Percentiles rank a stretch among this genome's conserved stretches.
These are phyloP conservation scores for Trichothecium sympodiale DNA, from an alignment of 2,329 filamentous ascomycete species.

Conservation along the genomic window DNA sequence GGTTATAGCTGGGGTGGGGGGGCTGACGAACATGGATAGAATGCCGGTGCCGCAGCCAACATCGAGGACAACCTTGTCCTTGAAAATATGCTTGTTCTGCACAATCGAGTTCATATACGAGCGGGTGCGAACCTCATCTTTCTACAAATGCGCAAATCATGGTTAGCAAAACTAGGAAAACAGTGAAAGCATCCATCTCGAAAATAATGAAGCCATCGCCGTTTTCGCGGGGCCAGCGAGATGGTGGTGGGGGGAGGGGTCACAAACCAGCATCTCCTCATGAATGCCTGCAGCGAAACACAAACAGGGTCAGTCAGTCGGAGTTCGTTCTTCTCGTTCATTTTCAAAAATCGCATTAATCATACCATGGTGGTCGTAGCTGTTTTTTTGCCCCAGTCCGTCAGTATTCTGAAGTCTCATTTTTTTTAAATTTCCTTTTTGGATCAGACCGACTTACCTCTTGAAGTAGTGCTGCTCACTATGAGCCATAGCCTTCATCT, in stretches of 20 bases:
- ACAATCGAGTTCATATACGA: conserved; percentile 97
- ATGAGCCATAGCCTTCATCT: conserved; percentile 68
- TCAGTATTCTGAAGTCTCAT: conserved; percentile 24
- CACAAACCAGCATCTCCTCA: conserved; percentile 91
- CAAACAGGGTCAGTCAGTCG: conserved; percentile 9
- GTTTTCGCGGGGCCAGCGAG: too few relatives aligned
- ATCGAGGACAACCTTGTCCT: conserved; percentile 77
- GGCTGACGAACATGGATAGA: conserved; percentile 75
- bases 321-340: too few relatives aligned
- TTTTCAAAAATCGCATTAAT: conserved; percentile 6
- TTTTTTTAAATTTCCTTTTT: too few relatives aligned
- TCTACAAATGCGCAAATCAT: conserved; percentile 45
- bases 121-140: conserved; percentile 94
- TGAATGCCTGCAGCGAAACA: conserved; percentile 61
- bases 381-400: conserved; percentile 23
- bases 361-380: conserved; percentile 95
- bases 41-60: conserved; percentile 96
- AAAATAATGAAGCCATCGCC: too few relatives aligned
- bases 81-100: conserved; percentile 91
- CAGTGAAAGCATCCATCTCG: too few relatives aligned
- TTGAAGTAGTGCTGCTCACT: conserved; percentile 99
- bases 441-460: conserved; percentile 50
- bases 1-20: conserved; percentile 1
- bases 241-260: conserved; percentile 10
- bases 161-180: too few relatives aligned